These are phyloP conservation scores for Saturnispora besseyi DNA, from an alignment of 805 yeast genomes.

Conservation along the genomic window DNA sequence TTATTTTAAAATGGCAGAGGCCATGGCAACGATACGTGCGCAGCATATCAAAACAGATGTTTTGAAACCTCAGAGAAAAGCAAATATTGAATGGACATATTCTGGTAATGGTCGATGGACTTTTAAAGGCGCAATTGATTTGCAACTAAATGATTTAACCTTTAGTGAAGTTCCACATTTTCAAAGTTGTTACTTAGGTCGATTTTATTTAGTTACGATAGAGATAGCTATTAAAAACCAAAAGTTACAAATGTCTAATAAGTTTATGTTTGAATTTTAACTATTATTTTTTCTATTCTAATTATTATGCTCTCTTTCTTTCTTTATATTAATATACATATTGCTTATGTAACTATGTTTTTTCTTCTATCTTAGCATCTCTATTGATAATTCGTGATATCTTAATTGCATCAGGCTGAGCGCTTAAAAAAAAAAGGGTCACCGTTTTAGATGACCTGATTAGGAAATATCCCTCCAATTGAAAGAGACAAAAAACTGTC, in stretches of 20 bases:
- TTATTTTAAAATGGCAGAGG: not conserved
- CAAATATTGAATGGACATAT: not conserved
- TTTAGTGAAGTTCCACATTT: conserved; percentile 1
- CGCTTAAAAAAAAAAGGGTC: too few relatives aligned
- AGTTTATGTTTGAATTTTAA: not conserved
- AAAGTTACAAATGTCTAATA: not conserved
- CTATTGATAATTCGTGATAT: too few relatives aligned
- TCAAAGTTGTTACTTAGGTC: conserved; percentile 12
- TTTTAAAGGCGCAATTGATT: not conserved
- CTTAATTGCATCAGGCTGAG: too few relatives aligned
- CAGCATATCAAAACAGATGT: not conserved
- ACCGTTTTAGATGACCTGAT: too few relatives aligned
- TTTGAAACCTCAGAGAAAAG: not conserved
- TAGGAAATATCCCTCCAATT: too few relatives aligned
- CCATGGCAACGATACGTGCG: not conserved
- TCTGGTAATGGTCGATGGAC: not conserved
- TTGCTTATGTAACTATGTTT: too few relatives aligned
- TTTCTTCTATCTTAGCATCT: not conserved
- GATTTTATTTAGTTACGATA: conserved; percentile 9
- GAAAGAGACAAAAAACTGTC: too few relatives aligned
- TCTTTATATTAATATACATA: too few relatives aligned
- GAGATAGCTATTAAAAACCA: conserved; percentile 3
- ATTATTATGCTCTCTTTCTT: too few relatives aligned
- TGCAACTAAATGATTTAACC: not conserved
- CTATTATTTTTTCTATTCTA: not conserved